phyloP scores from a whole-genome alignment of 257 asterid species.

The Solanum sejunctum region DNA sequence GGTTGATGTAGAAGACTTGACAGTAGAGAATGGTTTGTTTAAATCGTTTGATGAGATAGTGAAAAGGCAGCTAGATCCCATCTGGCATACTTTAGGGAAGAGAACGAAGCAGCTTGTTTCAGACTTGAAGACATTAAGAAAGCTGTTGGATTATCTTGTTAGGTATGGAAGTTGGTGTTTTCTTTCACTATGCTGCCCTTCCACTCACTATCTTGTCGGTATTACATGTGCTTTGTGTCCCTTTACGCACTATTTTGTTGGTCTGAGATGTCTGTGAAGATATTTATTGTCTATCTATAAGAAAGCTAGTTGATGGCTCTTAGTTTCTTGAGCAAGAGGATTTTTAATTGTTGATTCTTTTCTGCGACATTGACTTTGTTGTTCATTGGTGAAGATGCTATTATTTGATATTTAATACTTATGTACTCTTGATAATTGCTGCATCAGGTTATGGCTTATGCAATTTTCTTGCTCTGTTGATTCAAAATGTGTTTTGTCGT shows the following conservation, averaged over 20 bases:
- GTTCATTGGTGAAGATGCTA: background rate
- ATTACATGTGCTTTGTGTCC: background rate
- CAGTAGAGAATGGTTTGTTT: slow-evolving; percentile 91
- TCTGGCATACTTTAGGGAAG: slow-evolving; percentile 96
- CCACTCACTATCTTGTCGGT: background rate
- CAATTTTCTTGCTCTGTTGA: background rate
- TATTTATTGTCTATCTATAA: background rate
- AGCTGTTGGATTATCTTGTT: slow-evolving; percentile 85
- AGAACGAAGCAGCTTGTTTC: slow-evolving; percentile 93
- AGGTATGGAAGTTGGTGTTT: slow-evolving; percentile 33
- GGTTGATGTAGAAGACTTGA: slow-evolving; percentile 92
- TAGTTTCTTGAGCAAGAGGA: background rate
- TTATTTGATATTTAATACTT: background rate
- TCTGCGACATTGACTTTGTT: background rate
- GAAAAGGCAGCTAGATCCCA: slow-evolving; percentile 89
- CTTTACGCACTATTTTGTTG: background rate
- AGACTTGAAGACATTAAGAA: slow-evolving; percentile 86
- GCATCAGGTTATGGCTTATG: background rate
- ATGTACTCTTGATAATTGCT: background rate
- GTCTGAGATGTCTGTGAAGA: background rate
- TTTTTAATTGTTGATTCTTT: background rate
- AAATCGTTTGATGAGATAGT: slow-evolving; percentile 96
- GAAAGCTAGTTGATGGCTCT: background rate
- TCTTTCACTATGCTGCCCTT: background rate
- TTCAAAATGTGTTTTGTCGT: background rate